phyloP scores from a whole-genome alignment of 768 basidiomycete genomes.

The Punctularia strigosozonata region DNA sequence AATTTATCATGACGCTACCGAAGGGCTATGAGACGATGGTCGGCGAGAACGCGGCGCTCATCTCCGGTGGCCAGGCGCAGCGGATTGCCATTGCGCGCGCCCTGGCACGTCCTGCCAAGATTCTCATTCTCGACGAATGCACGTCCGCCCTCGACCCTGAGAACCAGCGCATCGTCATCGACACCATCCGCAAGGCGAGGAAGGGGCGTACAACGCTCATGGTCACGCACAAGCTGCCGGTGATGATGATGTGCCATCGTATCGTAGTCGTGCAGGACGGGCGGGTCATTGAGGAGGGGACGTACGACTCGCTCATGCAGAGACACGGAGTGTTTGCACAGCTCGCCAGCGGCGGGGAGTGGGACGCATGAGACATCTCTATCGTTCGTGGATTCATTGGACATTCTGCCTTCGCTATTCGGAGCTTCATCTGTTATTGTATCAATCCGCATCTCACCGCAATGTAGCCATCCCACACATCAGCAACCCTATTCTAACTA shows the following conservation, averaged over 20 bases:
- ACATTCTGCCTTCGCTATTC: too few relatives aligned
- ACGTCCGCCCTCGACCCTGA: constrained; percentile 83
- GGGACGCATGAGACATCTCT: too few relatives aligned
- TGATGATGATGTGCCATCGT: constrained; percentile 89
- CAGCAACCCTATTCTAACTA: too few relatives aligned
- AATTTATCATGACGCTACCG: constrained; percentile 71
- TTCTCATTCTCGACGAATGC: constrained; percentile 89
- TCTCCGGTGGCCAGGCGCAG: constrained; percentile 94
- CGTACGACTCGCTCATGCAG: constrained; percentile 58
- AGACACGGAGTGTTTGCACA: constrained; percentile 62
- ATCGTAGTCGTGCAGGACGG: constrained; percentile 78
- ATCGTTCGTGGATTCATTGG: too few relatives aligned
- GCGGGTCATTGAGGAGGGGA: constrained; percentile 63
- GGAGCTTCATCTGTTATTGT: too few relatives aligned
- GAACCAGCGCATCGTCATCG: constrained; percentile 75
- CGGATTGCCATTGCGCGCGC: constrained; percentile 87
- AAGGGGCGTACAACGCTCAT: constrained; percentile 75
- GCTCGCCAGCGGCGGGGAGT: constrained; percentile 72
- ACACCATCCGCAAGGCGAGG: constrained; percentile 56
- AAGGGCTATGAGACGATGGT: constrained; percentile 80
- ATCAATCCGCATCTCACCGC: too few relatives aligned
- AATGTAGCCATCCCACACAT: too few relatives aligned
- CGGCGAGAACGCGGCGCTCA: constrained; percentile 84
- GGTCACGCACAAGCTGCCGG: constrained; percentile 85
- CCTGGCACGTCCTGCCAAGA: constrained; percentile 56